These are phyloP conservation scores for Rhodomyrtus psidioides DNA, from an alignment of 441 rosid species.

Conservation along the genomic window DNA sequence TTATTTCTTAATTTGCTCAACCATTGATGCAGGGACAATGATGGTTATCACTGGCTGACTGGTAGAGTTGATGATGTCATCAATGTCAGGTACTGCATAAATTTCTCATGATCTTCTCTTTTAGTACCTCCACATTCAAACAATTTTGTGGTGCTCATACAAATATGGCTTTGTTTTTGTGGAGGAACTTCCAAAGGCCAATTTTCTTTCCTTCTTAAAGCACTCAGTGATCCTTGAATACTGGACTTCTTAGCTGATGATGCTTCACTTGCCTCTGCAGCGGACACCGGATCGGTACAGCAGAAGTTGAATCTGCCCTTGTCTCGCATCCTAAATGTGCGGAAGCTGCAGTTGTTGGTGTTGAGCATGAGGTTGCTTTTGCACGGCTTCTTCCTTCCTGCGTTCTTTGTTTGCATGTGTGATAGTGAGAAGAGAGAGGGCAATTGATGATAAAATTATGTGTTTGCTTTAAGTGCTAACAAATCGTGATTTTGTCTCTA, in stretches of 20 bases:
- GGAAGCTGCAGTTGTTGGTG: constrained; percentile 95
- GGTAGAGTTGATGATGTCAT: constrained; percentile 99
- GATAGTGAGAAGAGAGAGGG: background rate
- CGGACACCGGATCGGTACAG: constrained; percentile 98
- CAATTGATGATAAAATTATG: background rate
- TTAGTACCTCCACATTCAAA: background rate
- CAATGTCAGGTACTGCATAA: constrained; percentile 67
- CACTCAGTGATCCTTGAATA: background rate
- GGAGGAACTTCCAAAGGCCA: background rate
- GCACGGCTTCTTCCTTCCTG: background rate
- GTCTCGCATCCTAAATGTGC: constrained; percentile 92
- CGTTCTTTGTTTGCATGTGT: too few species aligned
- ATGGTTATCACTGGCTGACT: constrained; percentile 98
- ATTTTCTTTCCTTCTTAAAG: background rate
- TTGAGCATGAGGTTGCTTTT: constrained; percentile 86
- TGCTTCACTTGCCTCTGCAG: constrained; percentile 23
- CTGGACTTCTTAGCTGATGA: background rate
- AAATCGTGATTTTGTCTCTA: constrained; percentile 15
- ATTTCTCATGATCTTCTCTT: background rate
- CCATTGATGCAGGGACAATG: constrained; percentile 71
- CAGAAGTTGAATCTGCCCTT: constrained; percentile 97
- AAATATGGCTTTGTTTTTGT: background rate
- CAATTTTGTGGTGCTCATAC: background rate
- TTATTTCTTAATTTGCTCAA: background rate
- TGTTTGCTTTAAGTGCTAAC: background rate